Base-by-base conservation (phyloP, 805 yeast genomes). In the Metschnikowia colocasiae region DNA sequence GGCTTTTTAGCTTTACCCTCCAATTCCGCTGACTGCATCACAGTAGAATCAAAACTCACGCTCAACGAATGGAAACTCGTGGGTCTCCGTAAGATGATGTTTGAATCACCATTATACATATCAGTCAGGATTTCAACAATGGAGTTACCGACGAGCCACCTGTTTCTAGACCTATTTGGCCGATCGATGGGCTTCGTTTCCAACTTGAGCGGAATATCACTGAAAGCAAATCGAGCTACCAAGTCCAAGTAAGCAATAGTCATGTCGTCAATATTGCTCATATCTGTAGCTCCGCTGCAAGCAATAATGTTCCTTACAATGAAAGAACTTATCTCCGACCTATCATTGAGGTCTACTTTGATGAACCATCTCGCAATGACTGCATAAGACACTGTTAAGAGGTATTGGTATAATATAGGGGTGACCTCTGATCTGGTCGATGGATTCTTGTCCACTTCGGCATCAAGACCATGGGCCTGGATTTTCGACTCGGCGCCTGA, bases 291-390 rank as follows among this genome's bases (percentile, higher is more conserved):
- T 3, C 60, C 53, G 7, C 63, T 52, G 20, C 64, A 66, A 2
- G 66, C 55, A 2, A 79, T 65, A 45, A 88, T 61, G 51, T 80
- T 81, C 47, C 79, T 76, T 32, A 81, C 73, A 10, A 89, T 73
- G 57, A 80, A 89, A 2, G 87, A 75, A 1, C 85, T 78, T 31
- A 87, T 57, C 31, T 74, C 71, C 42, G 75, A 74, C 36, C 96
- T 72, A 41, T 82, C 82, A n/a, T 65, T 66, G 49, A 83, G 50
- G 15, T 74, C 73, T 60, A 88, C 75, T 47, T 82, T 79, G 55
- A 87, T 64, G 53, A 82, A 87, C 91, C 95, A 86, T 36, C 76
- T 74, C 1, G 84, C 69, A 22, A 89, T 79, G 2, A 87, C 85
- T 40, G 74, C 75, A 59, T 83, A 86, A 0, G 95, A 85, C 40